Percentiles rank a stretch among this genome's conserved stretches.
Conservation (phyloP, 2,329 filamentous ascomycete genomes). For the Arthrinium puccinioides region DNA sequence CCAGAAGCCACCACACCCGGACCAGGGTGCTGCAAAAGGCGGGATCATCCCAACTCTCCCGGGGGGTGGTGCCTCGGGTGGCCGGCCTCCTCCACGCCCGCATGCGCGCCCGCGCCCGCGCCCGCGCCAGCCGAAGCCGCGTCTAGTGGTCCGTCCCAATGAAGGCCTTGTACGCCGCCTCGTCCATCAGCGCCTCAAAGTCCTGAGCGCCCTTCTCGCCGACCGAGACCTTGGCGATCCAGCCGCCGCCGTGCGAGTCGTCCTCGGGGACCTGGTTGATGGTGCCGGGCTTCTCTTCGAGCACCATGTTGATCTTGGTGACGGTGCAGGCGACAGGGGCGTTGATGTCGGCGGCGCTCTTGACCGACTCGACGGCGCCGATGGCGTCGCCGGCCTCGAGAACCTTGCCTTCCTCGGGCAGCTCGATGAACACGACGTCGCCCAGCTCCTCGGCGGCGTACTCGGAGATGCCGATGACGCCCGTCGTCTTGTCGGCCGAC, state of each 20-base stretch:
- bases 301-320: slow-evolving; percentile 60
- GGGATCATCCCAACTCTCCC: too few relatives aligned
- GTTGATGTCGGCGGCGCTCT: slow-evolving; percentile 96
- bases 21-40: too few relatives aligned
- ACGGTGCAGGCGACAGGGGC: slow-evolving; percentile 76
- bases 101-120: too few relatives aligned
- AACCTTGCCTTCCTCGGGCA: slow-evolving; percentile 64
- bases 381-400: slow-evolving; percentile 74
- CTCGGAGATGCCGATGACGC: slow-evolving; percentile 75
- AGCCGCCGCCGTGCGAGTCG: slow-evolving; percentile 67
- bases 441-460: slow-evolving; percentile 91
- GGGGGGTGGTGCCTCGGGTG: too few relatives aligned
- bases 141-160: slow-evolving; percentile 40
- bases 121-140: too few relatives aligned
- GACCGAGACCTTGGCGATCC: slow-evolving; percentile 86
- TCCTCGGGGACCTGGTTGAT: slow-evolving; percentile 91
- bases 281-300: slow-evolving; percentile 78
- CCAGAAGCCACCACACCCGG: too few relatives aligned
- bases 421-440: slow-evolving; percentile 95
- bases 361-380: slow-evolving; percentile 95
- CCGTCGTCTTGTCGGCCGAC: slow-evolving; percentile 72
- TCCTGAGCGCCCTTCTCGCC: slow-evolving; percentile 58
- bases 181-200: slow-evolving; percentile 70
- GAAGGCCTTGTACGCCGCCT: slow-evolving; percentile 70
- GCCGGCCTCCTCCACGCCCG: neutral